Evolutionary conservation across 2,329 filamentous ascomycete genomes (phyloP).

Genomic region (Clarireedia sp.): DNA sequence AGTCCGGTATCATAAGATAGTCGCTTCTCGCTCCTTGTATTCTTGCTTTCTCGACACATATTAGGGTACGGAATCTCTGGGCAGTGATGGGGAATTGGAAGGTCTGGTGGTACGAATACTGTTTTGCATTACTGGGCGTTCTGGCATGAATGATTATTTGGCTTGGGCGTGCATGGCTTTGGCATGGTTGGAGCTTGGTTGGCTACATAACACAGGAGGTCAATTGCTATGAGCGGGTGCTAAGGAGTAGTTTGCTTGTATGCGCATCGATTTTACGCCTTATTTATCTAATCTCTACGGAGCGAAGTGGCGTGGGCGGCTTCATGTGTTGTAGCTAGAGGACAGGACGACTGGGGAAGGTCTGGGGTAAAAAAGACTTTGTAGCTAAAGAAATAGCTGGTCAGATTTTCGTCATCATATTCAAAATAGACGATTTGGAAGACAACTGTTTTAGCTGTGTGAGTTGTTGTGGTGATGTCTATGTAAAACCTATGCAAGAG

Average conservation of each 20-base stretch:
- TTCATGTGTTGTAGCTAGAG: too few relatives aligned
- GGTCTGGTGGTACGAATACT: background rate
- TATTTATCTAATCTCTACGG: constrained; percentile 4
- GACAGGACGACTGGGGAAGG: too few relatives aligned
- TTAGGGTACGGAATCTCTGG: background rate
- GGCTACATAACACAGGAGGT: constrained; percentile 1
- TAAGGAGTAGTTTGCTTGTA: constrained; percentile 6
- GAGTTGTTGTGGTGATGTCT: too few relatives aligned
- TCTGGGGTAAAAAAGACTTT: too few relatives aligned
- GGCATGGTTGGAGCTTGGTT: constrained; percentile 7
- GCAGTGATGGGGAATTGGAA: background rate
- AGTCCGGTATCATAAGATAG: constrained; percentile 77
- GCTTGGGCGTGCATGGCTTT: background rate
- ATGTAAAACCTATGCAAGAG: too few relatives aligned
- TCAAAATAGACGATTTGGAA: too few relatives aligned
- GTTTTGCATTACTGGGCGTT: constrained; percentile 9
- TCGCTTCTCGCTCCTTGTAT: background rate
- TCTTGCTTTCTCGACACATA: background rate
- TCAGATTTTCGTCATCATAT: too few relatives aligned
- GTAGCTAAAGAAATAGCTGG: too few relatives aligned
- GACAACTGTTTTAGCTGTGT: too few relatives aligned
- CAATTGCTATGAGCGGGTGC: constrained; percentile 7
- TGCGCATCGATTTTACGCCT: background rate
- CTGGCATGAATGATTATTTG: background rate
- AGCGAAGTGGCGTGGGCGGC: background rate